Evolutionary conservation across 805 yeast species (phyloP), one percentile per base, ranked within the genome.

Genomic region (Metschnikowia anglica): DNA sequence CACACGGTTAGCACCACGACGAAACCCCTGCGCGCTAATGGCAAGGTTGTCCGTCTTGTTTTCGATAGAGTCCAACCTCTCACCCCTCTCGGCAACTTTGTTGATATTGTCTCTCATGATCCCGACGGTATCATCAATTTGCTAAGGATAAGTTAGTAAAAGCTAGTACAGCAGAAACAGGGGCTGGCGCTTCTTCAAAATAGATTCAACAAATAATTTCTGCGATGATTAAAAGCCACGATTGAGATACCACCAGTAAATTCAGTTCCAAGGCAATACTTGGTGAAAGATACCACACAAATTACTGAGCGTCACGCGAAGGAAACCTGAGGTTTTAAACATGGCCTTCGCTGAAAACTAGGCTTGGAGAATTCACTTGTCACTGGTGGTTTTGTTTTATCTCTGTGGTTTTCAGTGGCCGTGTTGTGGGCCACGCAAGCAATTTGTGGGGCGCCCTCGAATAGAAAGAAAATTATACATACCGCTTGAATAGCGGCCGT

Each of bases 101-200:
- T 88, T 88, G 70, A 91, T 88, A 72, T 93, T 91, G 59, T 91
- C 96, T 68, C 97, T 79, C 99, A 91, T 93, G 62, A 90, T 85
- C 13, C 95, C 97, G 33, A 93, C 97, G 12, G 99, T 90, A 61
- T 88, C 97, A 66, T 88, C 93, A 62, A 88, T 87, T 75, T 88
- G 93, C 78, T 79, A 56, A 23, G 42, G 23, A 27, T 15, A 31
- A 18, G 62, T 60, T 60, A 62, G 72, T 64, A 61, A 39, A 44
- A 16, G 6, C 11, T 15, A 8, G 18, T 28, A 7, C 11, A 13
- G 15, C 15, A 27, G 6, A 9, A 27, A 5, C 29, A 27, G 5
- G 25, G 25, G 10, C 25, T n/a, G n/a, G n/a, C n/a, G n/a, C n/a
- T n/a, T n/a, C n/a, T n/a, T n/a, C n/a, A n/a, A n/a, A n/a, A n/a